Percentiles rank a stretch among this genome's conserved stretches.
Conservation (phyloP, 2,329 filamentous ascomycete species). For the Fusarium ramigenum region DNA sequence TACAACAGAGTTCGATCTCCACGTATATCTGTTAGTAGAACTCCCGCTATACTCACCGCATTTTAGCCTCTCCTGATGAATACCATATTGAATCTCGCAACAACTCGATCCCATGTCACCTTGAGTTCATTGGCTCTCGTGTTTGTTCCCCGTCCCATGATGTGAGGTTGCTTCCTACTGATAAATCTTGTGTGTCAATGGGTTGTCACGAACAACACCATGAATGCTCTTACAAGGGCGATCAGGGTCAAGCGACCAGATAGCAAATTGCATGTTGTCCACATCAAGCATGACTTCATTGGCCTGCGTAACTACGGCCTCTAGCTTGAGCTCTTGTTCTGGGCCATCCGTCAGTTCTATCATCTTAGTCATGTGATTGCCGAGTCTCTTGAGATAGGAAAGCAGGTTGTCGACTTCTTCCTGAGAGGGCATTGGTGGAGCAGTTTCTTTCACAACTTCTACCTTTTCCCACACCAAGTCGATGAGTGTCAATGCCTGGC, state of each 20-base stretch:
- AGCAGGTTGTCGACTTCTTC: neutral
- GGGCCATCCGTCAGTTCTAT: neutral
- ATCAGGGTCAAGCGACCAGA: neutral
- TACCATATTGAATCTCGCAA: neutral
- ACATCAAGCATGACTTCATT: neutral
- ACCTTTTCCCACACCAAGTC: too few relatives aligned
- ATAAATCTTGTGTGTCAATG: neutral
- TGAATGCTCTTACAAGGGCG: neutral
- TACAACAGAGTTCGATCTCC: neutral
- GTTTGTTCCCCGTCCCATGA: neutral
- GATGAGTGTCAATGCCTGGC: neutral
- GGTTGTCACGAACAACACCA: neutral
- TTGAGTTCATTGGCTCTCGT: neutral
- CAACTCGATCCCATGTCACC: rapidly evolving
- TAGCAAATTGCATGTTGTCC: neutral
- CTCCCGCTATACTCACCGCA: too few relatives aligned
- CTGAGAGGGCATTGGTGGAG: neutral
- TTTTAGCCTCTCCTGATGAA: neutral
- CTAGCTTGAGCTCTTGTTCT: too few relatives aligned
- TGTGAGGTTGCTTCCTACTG: neutral
- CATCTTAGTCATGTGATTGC: neutral
- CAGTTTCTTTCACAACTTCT: neutral
- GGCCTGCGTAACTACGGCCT: neutral
- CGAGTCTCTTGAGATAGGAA: neutral
- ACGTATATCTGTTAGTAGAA: too few relatives aligned